phyloP scores from a whole-genome alignment of 176 grass and related monocot genomes.

The maize (Zea mays) region Zm-B73-REFERENCE-NAM-5.0 NC_050098.1:184098001-184098500 shows the following conservation, averaged over 20 bases:
- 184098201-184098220: conserved; percentile 10
- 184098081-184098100: not conserved
- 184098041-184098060: not conserved
- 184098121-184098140: conserved; percentile 1
- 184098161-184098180: conserved; percentile 18
- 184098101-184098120: not conserved
- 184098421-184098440: too few relatives aligned
- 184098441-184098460: too few relatives aligned
- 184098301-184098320: not conserved
- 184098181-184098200: not conserved
- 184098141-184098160: not conserved
- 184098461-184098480: too few relatives aligned
- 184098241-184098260: not conserved
- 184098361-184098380: not conserved
- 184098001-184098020: not conserved
- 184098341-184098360: not conserved
- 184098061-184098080: not conserved
- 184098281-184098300: not conserved
- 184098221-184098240: not conserved
- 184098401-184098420: too few relatives aligned
- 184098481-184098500: not conserved
- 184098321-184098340: not conserved
- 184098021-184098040: not conserved
- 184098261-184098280: not conserved
- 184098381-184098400: too few relatives aligned